A percentile compares a stretch with the other conserved stretches of the same genome.
Conservation (phyloP, 1,284 basidiomycete species). For the Xerocomus nothofagi region DNA sequence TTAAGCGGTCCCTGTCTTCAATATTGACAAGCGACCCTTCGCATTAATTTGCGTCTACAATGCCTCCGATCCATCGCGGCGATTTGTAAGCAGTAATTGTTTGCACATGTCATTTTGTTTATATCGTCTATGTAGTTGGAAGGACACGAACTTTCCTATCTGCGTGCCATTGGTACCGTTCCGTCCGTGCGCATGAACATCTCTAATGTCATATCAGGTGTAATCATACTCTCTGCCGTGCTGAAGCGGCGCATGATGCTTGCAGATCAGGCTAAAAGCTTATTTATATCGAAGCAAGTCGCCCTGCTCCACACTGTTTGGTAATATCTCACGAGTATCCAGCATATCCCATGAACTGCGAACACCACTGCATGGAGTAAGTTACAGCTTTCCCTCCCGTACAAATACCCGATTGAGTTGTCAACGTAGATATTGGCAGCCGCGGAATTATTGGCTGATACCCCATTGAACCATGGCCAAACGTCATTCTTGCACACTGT, state of each 20-base stretch:
- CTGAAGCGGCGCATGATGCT: conserved; percentile 91
- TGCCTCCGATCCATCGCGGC: conserved; percentile 74
- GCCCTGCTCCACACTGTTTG: not conserved
- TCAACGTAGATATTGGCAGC: conserved; percentile 76
- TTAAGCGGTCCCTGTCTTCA: conserved; percentile 87
- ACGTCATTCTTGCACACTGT: conserved; percentile 87
- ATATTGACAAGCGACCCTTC: conserved; percentile 92
- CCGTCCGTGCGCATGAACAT: not conserved
- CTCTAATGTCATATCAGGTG: conserved; percentile 49
- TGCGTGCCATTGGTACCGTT: conserved; percentile 75
- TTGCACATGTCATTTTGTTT: not conserved
- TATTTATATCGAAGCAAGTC: conserved; percentile 86
- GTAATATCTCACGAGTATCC: conserved; percentile 10
- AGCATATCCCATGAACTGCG: conserved; percentile 94
- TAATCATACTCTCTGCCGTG: conserved; percentile 93
- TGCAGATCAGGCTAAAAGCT: conserved; percentile 89
- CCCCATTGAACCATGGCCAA: conserved; percentile 78
- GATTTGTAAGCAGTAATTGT: conserved; percentile 58
- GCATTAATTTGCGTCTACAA: conserved; percentile 91
- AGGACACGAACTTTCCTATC: conserved; percentile 89
- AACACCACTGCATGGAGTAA: conserved; percentile 84
- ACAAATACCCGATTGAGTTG: conserved; percentile 8
- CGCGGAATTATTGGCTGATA: conserved; percentile 86
- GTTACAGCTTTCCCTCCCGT: conserved; percentile 16
- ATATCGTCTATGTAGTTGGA: conserved; percentile 58